phyloP scores from a whole-genome alignment of 306 rosid genomes.

The Gynostemma pentaphyllum region DNA sequence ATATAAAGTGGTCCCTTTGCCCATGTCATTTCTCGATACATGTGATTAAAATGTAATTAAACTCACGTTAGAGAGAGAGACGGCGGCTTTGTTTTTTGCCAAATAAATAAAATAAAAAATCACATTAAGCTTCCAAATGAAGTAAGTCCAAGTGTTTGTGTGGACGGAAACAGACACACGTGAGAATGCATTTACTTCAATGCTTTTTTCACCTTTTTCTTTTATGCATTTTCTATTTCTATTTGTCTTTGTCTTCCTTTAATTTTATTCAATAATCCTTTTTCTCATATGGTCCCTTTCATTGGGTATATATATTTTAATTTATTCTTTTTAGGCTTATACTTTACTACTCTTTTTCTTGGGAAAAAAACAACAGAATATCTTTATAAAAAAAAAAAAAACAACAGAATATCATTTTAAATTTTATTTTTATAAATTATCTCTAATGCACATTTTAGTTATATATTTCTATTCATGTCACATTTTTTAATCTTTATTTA shows the following conservation, averaged over 20 bases:
- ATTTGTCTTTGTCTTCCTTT: not conserved
- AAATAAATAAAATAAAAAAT: too few species aligned
- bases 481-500: too few species aligned
- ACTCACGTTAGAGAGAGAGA: too few species aligned
- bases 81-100: too few species aligned
- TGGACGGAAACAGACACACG: slow-evolving; percentile 6
- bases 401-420: too few species aligned
- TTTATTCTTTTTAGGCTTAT: not conserved
- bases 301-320: not conserved
- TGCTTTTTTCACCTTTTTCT: not conserved
- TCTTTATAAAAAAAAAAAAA: too few species aligned
- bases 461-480: too few species aligned
- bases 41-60: too few species aligned
- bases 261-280: not conserved
- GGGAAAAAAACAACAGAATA: not conserved
- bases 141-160: not conserved
- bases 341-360: not conserved
- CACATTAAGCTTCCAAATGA: slow-evolving; percentile 1
- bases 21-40: too few species aligned
- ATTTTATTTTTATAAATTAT: too few species aligned
- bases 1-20: too few species aligned
- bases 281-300: not conserved
- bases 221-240: not conserved
- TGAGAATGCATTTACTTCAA: slow-evolving; percentile 1
- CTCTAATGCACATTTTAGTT: too few species aligned